phyloP scores from a whole-genome alignment of 2,329 filamentous ascomycete species.

The Fusarium praegraminearum region DNA sequence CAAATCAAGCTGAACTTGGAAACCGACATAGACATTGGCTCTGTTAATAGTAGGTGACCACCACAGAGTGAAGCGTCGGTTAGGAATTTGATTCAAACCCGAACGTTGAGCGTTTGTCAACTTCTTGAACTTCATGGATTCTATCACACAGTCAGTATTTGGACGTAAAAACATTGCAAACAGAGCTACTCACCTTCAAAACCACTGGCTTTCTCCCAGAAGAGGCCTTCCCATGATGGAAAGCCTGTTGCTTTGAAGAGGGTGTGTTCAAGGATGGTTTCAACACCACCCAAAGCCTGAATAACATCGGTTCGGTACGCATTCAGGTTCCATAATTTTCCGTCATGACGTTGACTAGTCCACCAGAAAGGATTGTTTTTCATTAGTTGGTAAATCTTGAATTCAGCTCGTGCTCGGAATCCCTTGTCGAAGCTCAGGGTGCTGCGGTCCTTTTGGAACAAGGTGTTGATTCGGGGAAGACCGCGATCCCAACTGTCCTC shows the following conservation, averaged over 20 bases:
- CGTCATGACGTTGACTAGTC: slow-evolving; percentile 97
- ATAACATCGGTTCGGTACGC: slow-evolving; percentile 97
- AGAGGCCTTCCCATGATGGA: slow-evolving; percentile 95
- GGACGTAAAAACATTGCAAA: too few species aligned
- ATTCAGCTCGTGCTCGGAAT: slow-evolving; percentile 93
- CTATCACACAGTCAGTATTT: neutral
- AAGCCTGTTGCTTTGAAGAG: slow-evolving; percentile 98
- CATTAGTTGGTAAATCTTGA: slow-evolving; percentile 99
- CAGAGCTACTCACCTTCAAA: slow-evolving; percentile 5
- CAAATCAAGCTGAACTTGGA: slow-evolving; percentile 97
- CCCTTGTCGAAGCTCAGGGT: slow-evolving; percentile 99
- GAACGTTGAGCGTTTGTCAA: slow-evolving; percentile 96
- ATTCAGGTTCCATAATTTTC: slow-evolving; percentile 97
- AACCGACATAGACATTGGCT: slow-evolving; percentile 98
- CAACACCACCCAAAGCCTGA: slow-evolving; percentile 93
- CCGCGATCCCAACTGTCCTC: slow-evolving; percentile 99
- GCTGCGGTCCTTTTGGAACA: slow-evolving; percentile 98
- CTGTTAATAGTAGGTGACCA: slow-evolving; percentile 95
- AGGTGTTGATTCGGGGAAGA: slow-evolving; percentile 95
- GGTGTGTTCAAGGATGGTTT: slow-evolving; percentile 97
- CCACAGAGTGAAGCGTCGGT: slow-evolving; percentile 98
- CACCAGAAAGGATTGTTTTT: slow-evolving; percentile 99
- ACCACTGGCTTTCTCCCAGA: slow-evolving; percentile 77
- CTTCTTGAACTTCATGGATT: slow-evolving; percentile 96
- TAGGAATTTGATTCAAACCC: slow-evolving; percentile 98